Evolutionary conservation across 164 flowering plant species (phyloP), one percentile per base, ranked within the genome.

Genomic region (Stephania japonica): DNA sequence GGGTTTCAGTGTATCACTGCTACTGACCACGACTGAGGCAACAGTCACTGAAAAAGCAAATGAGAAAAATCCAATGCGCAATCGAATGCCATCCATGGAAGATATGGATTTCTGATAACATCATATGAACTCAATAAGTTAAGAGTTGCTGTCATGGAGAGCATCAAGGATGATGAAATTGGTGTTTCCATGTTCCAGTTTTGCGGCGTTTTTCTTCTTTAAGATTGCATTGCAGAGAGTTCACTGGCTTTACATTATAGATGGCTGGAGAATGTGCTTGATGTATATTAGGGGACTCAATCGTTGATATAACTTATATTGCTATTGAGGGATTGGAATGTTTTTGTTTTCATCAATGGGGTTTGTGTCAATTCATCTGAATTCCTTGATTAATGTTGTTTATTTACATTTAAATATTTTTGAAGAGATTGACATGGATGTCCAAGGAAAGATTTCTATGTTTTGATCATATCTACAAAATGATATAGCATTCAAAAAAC

Each of bases 1-100:
- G 72, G 32, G 65, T 79, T 84, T 77, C 90, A 92, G 97, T 70
- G 82, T 92, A 56, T 92, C 97, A 8, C 67, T 85, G 81, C 81
- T 92, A n/a, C 71, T 92, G 86, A 83, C 93, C 44, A 88, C 97
- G 26, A 86, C 92, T 0, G 97, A 89, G 79, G 93, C 89, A 21
- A 66, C 84, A 2, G 72, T 92, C 53, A 78, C 84, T 64, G 97
- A 87, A 16, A 72, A 70, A 65, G 77, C 81, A 11, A 79, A 80
- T 41, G 84, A 79, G 32, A 83, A 81, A 69, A 84, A 77, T 71
- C 70, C 79, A 10, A 78, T 75, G 12, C 85, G 85, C 4, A 83
- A 81, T 50, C 85, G 91, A 1, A 79, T 86, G 87, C 93, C 92
- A 14, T 73, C 66, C 42, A 80, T 89, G 86, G 88, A 80, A 77